Percentiles rank a stretch among this genome's conserved stretches.
Evolutionary conservation across 129 eudicot species (phyloP).

Genomic region (Artemisia annua): DNA sequence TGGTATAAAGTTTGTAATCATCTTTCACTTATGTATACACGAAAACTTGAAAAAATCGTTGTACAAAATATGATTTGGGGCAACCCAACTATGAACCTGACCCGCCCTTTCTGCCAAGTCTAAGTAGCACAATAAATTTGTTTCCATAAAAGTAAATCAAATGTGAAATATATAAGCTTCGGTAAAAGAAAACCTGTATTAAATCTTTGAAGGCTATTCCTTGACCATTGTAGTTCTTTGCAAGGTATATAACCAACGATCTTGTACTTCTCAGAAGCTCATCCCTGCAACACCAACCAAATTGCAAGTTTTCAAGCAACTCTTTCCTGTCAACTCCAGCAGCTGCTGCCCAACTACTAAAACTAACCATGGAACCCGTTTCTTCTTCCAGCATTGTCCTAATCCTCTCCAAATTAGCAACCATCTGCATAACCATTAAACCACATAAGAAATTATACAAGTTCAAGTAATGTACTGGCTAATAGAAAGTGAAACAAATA

Average conservation of each 20-base stretch:
- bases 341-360: slow-evolving; percentile 81
- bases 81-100: background rate
- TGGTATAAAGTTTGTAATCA: background rate
- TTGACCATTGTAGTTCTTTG: slow-evolving; percentile 63
- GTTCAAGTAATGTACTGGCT: slow-evolving; percentile 16
- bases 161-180: background rate
- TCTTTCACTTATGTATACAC: background rate
- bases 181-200: slow-evolving; percentile 56
- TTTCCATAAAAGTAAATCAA: background rate
- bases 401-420: slow-evolving; percentile 70
- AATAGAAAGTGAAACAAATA: too few species aligned
- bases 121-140: background rate
- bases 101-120: background rate
- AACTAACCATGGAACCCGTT: slow-evolving; percentile 56
- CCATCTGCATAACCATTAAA: slow-evolving; percentile 45
- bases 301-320: slow-evolving; percentile 60
- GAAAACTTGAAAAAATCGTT: too few species aligned
- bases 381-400: slow-evolving; percentile 56
- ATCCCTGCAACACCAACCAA: slow-evolving; percentile 83
- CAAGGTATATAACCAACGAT: slow-evolving; percentile 66
- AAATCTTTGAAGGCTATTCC: slow-evolving; percentile 80
- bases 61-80: too few species aligned
- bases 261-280: slow-evolving; percentile 82
- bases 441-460: slow-evolving; percentile 17
- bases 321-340: slow-evolving; percentile 63